phyloP scores from a whole-genome alignment of 202 grass and related monocot genomes.

The Cymbopogon flexuosus region DNA sequence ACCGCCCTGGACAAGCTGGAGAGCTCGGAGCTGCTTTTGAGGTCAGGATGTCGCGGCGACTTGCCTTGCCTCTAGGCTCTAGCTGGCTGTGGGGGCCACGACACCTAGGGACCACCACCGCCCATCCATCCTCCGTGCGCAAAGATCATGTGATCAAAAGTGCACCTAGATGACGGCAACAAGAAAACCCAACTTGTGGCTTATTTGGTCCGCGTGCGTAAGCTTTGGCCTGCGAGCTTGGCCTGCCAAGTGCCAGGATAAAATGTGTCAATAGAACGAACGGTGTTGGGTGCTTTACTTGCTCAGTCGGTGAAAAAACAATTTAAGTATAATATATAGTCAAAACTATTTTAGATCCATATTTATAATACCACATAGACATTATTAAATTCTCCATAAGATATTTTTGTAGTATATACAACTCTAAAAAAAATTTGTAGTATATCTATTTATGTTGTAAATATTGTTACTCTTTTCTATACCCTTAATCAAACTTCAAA shows the following conservation, averaged over 20 bases:
- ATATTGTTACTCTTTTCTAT: background rate
- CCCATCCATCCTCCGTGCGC: background rate
- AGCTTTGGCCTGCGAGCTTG: too few species aligned
- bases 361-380: background rate
- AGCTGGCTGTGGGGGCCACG: conserved; percentile 30
- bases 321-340: background rate
- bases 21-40: conserved; percentile 20
- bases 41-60: conserved; percentile 13
- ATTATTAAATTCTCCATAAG: background rate
- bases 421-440: too few species aligned
- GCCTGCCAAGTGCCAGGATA: background rate
- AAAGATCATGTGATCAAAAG: background rate
- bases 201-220: background rate
- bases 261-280: background rate
- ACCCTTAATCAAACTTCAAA: too few species aligned
- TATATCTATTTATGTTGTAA: background rate
- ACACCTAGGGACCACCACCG: background rate
- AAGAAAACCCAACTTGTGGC: background rate
- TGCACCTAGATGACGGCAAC: background rate
- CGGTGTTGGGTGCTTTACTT: background rate
- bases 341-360: background rate
- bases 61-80: background rate
- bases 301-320: background rate
- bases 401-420: too few species aligned
- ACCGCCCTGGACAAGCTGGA: background rate